Evolutionary conservation across 441 rosid genomes (phyloP).

Genomic region (Pelargonium myrrhifolium): DNA sequence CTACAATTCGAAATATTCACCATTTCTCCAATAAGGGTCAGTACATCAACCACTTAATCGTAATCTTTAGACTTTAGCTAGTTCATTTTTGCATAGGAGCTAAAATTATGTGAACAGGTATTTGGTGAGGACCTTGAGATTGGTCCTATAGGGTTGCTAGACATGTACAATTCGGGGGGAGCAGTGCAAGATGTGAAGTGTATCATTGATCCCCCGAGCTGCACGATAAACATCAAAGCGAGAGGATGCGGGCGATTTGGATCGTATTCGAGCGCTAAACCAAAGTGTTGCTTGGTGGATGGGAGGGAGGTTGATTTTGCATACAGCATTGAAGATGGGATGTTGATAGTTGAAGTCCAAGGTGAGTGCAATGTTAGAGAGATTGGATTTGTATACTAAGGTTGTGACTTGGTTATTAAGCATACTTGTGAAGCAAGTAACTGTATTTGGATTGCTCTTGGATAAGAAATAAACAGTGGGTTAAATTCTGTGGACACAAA

Average conservation of each 20-base stretch:
- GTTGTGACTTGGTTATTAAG: too few species aligned
- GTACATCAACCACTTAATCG: not conserved
- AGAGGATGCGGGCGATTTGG: constrained; percentile 14
- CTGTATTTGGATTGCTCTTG: too few species aligned
- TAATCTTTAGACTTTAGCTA: too few species aligned
- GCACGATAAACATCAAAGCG: not conserved
- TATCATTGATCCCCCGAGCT: not conserved
- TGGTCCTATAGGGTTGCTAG: constrained; percentile 11
- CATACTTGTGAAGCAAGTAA: too few species aligned
- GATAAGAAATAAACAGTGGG: too few species aligned
- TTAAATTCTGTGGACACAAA: too few species aligned
- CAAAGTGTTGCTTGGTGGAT: constrained; percentile 6
- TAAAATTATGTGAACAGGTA: not conserved
- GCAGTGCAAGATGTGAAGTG: constrained; percentile 9
- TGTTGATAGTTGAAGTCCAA: constrained; percentile 11
- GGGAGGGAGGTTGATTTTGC: not conserved
- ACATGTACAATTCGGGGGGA: constrained; percentile 17
- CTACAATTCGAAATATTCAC: not conserved
- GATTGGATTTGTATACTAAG: not conserved
- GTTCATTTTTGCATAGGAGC: not conserved
- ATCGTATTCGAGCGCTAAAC: constrained; percentile 2
- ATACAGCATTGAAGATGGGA: not conserved
- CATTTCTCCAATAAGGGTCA: not conserved
- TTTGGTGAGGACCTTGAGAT: not conserved
- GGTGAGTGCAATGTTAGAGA: constrained; percentile 7